Evolutionary conservation across 2,329 filamentous ascomycete genomes (phyloP), one percentile per base, ranked within the genome.

Genomic region (Paraconiothyrium brasiliense): DNA sequence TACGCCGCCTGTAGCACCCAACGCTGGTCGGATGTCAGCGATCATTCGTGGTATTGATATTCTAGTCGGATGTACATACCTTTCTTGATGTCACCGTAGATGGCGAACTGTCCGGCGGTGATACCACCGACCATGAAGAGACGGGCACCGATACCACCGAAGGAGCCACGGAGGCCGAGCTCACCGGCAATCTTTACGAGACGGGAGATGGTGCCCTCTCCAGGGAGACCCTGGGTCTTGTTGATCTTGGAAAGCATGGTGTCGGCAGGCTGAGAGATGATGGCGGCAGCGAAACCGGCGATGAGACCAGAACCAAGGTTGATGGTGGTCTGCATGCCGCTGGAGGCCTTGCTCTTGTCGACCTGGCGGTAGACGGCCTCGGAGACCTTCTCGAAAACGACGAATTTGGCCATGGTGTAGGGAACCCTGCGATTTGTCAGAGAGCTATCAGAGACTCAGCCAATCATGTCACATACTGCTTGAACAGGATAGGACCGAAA

Each of bases 191-290:
- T 96, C 90, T 95, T 95, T 85, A 94, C 85, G 76, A 96, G 84
- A 81, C 92, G 90, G 80, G 84, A 86, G 78, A 87, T 87, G 75
- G 91, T 95, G 76, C 92, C 89, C 85, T 96, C 92, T 85, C 92
- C 92, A 70, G 92, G 92, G 64, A 89, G 85, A 83, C 92, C 92
- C 86, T 92, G 89, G 83, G 91, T 92, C 91, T 95, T 95, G 91
- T 96, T 96, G 87, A 96, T 95, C 89, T 94, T 95, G 84, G 88
- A 91, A 68, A 96, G 89, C 92, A 96, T 96, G 78, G 92, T 96
- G 81, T 96, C 92, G 80, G 92, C 92, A 73, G 92, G 92, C 85
- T 96, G 92, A 67, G 92, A 96, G 79, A 96, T 87, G 74, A 94
- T 80, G 78, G 92, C 92, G 74, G 92, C 92, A 75, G 92, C 92